Percentiles rank a stretch among this genome's conserved stretches.
Evolutionary conservation across 805 yeast genomes (phyloP).

Genomic region (Pichia nakasei): DNA sequence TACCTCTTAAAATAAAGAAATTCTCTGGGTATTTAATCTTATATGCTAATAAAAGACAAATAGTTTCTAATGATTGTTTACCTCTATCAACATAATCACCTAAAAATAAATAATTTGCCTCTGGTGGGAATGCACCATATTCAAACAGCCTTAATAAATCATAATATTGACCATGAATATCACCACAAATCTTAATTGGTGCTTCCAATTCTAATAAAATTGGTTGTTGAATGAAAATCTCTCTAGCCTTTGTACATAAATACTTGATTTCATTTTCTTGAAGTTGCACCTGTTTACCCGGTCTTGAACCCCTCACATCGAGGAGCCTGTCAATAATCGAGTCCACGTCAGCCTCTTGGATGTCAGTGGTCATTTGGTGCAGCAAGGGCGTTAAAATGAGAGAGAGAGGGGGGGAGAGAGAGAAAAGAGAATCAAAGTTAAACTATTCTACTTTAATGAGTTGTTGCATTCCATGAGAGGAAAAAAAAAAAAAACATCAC

Average conservation of each 20-base stretch:
- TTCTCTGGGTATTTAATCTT: conserved; percentile 98
- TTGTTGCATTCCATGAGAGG: too few species aligned
- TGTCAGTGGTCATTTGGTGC: conserved; percentile 16
- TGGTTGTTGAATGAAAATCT: conserved; percentile 96
- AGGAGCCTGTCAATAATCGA: conserved; percentile 93
- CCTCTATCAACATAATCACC: conserved; percentile 99
- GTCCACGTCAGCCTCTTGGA: conserved; percentile 83
- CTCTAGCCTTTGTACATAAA: conserved; percentile 95
- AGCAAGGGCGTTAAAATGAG: neutral
- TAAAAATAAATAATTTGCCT: conserved; percentile 87
- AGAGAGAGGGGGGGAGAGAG: neutral
- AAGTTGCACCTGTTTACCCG: conserved; percentile 92
- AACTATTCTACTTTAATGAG: too few species aligned
- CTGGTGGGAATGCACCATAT: conserved; percentile 99
- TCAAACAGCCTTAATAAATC: conserved; percentile 92
- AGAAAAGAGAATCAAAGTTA: neutral
- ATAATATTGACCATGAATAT: conserved; percentile 96
- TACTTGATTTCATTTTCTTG: conserved; percentile 91
- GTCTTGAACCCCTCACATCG: conserved; percentile 97
- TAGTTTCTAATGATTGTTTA: conserved; percentile 92
- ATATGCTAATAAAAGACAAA: conserved; percentile 87
- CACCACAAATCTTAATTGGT: conserved; percentile 96
- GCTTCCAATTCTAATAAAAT: conserved; percentile 93
- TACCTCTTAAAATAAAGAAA: conserved; percentile 93
- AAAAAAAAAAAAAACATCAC: too few species aligned